Percentiles rank a stretch among this genome's conserved stretches.
Evolutionary conservation across 176 grass and related monocot genomes (phyloP).

Genomic region (Musa itinerans): DNA sequence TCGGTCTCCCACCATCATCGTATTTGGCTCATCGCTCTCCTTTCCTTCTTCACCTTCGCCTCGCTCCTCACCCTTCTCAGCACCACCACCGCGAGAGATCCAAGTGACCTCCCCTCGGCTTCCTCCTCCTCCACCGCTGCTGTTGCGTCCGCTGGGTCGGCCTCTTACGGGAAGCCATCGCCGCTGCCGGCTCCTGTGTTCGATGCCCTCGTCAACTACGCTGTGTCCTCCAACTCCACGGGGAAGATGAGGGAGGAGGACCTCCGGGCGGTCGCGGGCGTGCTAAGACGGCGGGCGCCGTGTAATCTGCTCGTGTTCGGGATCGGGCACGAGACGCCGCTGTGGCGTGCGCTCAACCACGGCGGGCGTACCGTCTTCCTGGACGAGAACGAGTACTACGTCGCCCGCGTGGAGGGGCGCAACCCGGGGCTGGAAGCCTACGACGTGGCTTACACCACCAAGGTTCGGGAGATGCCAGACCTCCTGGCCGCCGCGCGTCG

Average conservation of each 20-base stretch:
- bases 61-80: conserved; percentile 62
- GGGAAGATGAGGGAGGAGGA: conserved; percentile 9
- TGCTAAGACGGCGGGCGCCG: conserved; percentile 7
- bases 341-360: conserved; percentile 28
- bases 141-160: neutral
- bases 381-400: conserved; percentile 25
- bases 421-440: conserved; percentile 23
- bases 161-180: neutral
- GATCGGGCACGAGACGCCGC: conserved; percentile 19
- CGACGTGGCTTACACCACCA: conserved; percentile 21
- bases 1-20: conserved; percentile 35
- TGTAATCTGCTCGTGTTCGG: conserved; percentile 26
- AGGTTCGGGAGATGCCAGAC: conserved; percentile 9
- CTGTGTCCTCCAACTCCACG: conserved; percentile 9
- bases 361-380: conserved; percentile 33
- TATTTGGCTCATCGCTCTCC: conserved; percentile 35
- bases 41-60: conserved; percentile 69
- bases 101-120: neutral
- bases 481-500: conserved; percentile 35
- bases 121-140: neutral
- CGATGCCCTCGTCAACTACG: conserved; percentile 23
- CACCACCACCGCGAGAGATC: conserved; percentile 4
- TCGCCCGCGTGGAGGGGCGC: conserved; percentile 2
- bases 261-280: conserved; percentile 4
- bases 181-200: conserved; percentile 3